Base-by-base conservation (phyloP, 306 rosid species). In the Fragaria nilgerrensis region DNA sequence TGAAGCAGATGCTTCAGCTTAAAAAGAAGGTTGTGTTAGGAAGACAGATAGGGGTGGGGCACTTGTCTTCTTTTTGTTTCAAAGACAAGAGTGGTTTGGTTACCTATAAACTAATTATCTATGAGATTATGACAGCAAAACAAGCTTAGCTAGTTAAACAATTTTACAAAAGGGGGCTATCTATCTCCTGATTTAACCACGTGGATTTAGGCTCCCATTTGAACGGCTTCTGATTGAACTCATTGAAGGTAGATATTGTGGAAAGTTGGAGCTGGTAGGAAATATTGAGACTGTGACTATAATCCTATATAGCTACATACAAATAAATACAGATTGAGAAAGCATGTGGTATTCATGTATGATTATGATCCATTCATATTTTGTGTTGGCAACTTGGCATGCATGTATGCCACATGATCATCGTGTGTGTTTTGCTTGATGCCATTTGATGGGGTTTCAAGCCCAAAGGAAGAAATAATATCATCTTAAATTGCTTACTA, bases 81-180 rank as follows among this genome's bases (percentile, higher is more conserved):
- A 43, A 6, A 17, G 11, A 25, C 47, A 20, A 39, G 6, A 39
- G 20, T 9, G 52, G 83, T 74, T 74, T 56, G 83, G 79, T 80
- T 74, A 74, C 79, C 82, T 72, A 78, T 13, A 63, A 49, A 67
- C 39, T 8, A 27, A 50, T 4, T 6, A 6, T n/a, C 11, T 63
- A 14, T 68, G 39, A 27, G 41, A 16, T 11, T 20, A 20, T 39
- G 43, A 71, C 45, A 71, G 45, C 75, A 29, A 29, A 50, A 71
- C 23, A 2, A 36, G 37, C 5, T 62, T 27, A 19, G 66, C 66
- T n/a, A 56, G 37, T 55, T 32, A 34, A 64, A 64, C 70, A 16
- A 9, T 9, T 37, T 66, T 66, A 66, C 32, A 37, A 5, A 39
- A 12, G 48, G 50, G 0, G 17, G 2, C 48, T 2, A 45, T 55